Base-by-base conservation (phyloP, 306 rosid genomes). In the Medicago ruthenica region DNA sequence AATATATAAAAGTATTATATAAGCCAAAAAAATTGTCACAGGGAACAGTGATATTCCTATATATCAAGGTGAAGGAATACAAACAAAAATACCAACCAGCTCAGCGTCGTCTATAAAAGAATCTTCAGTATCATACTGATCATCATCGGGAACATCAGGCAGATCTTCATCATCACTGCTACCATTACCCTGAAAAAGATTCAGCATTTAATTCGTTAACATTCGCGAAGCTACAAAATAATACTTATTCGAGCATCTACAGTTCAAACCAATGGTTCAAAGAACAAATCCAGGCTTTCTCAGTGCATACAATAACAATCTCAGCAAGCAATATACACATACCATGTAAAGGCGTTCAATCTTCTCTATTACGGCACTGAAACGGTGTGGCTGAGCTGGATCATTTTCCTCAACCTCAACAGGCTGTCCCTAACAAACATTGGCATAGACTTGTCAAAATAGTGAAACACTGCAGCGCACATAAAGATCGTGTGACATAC, bases 61-160 rank as follows among this genome's bases (percentile, higher is more conserved):
- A 22, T 13, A 59, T 54, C 61, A 20, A 54, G 14, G 31, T 59
- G 39, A 59, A 59, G 65, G 39, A 13, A 15, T 4, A 41, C 17
- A 75, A 67, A 82, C 8, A 54, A 16, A 75, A 67, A 82, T 45
- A 88, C 93, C 78, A 53, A 95, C 97, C 99, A 95, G 88, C 87
- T 95, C 98, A 27, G 96, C 93, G 76, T 95, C 99, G 42, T 95
- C 99, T 67, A 95, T 95, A 80, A 95, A 95, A 59, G 99, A 95
- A 87, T 95, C 99, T 74, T 95, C 98, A 0, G 99, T 95, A 76
- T 95, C 99, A 84, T 95, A 95, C 72, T 92, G 99, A 89, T 95
- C 97, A 60, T 95, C 99, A 76, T 95, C 97, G 16, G 96, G 98
- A 85, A 84, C 77, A 65, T 91, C 91, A 64, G 60, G 83, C 78